Conservation (phyloP, 2,329 filamentous ascomycete genomes). For the Bertia moriformis region DNA sequence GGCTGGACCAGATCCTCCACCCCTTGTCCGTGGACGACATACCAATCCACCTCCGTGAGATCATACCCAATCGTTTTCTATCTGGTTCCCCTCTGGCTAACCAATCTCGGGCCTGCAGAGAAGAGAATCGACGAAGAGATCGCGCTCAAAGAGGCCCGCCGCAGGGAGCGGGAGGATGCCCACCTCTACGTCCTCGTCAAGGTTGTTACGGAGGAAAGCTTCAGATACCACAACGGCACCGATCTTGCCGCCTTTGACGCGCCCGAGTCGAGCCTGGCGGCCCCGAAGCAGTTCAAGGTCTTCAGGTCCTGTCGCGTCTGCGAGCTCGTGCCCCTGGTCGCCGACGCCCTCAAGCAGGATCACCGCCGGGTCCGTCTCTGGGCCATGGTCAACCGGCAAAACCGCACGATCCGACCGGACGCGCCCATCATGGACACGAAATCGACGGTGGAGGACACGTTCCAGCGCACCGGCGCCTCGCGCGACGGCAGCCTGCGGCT, state of each 20-base stretch:
- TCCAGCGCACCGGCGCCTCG: conserved; percentile 33
- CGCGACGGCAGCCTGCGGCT: conserved; percentile 64
- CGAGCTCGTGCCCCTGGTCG: conserved; percentile 60
- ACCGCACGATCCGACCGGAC: conserved; percentile 88
- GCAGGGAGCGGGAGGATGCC: conserved; percentile 83
- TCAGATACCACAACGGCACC: conserved; percentile 66
- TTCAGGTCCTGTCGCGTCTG: conserved; percentile 61
- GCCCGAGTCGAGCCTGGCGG: conserved; percentile 30
- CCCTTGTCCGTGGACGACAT: conserved; percentile 65
- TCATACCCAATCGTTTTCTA: too few species aligned
- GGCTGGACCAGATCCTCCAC: conserved; percentile 68
- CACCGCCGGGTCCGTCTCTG: conserved; percentile 66
- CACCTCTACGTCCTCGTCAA: conserved; percentile 81
- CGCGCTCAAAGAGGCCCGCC: conserved; percentile 57
- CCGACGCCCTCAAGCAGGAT: conserved; percentile 53
- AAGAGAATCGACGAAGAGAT: conserved; percentile 70
- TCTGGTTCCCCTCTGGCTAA: conserved; percentile 5
- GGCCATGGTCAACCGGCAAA: conserved; percentile 97
- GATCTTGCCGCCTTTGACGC: conserved; percentile 63
- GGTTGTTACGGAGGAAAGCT: conserved; percentile 69
- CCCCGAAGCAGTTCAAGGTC: conserved; percentile 59
- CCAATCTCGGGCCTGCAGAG: conserved; percentile 34
- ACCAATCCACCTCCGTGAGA: conserved; percentile 64
- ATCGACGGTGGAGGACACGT: conserved; percentile 64
- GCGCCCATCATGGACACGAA: conserved; percentile 64